Evolutionary conservation across 2,329 filamentous ascomycete genomes (phyloP).

Genomic region (Dendrostoma leiphaemia): DNA sequence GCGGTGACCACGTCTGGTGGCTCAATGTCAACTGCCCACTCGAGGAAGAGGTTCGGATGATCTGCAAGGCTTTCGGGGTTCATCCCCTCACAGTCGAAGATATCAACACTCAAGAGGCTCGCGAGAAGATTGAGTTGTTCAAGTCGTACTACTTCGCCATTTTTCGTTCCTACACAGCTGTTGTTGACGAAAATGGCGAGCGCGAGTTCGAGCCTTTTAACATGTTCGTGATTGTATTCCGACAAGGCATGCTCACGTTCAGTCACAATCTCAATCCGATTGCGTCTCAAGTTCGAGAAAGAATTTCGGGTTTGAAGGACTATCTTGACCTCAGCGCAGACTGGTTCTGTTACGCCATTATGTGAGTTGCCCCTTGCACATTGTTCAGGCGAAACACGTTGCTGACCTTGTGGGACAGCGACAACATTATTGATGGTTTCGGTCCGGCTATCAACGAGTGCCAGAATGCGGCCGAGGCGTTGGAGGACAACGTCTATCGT

Average conservation of each 20-base stretch:
- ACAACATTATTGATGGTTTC: conserved; percentile 97
- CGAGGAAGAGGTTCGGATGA: conserved; percentile 80
- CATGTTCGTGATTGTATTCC: conserved; percentile 94
- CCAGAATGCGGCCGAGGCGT: conserved; percentile 84
- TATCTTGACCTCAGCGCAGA: conserved; percentile 93
- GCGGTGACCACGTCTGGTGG: conserved; percentile 91
- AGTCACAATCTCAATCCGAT: conserved; percentile 87
- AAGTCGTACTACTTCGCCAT: conserved; percentile 97
- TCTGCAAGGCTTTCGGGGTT: conserved; percentile 93
- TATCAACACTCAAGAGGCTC: conserved; percentile 90
- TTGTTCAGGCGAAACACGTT: background rate
- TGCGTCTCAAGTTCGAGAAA: conserved; percentile 82
- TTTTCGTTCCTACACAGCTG: conserved; percentile 86
- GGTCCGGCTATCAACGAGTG: conserved; percentile 85
- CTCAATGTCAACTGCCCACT: conserved; percentile 89
- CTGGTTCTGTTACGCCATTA: conserved; percentile 98
- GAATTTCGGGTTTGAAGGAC: conserved; percentile 89
- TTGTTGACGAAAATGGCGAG: conserved; percentile 73
- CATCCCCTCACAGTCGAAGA: conserved; percentile 96
- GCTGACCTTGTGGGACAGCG: conserved; percentile 45
- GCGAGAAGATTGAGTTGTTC: conserved; percentile 98
- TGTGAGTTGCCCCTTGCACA: conserved; percentile 54
- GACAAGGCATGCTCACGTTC: conserved; percentile 92
- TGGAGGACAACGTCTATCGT: conserved; percentile 94
- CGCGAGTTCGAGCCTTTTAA: conserved; percentile 93